Base-by-base conservation (phyloP, 2,329 filamentous ascomycete genomes). In the Berkeleyomyces basicola region DNA sequence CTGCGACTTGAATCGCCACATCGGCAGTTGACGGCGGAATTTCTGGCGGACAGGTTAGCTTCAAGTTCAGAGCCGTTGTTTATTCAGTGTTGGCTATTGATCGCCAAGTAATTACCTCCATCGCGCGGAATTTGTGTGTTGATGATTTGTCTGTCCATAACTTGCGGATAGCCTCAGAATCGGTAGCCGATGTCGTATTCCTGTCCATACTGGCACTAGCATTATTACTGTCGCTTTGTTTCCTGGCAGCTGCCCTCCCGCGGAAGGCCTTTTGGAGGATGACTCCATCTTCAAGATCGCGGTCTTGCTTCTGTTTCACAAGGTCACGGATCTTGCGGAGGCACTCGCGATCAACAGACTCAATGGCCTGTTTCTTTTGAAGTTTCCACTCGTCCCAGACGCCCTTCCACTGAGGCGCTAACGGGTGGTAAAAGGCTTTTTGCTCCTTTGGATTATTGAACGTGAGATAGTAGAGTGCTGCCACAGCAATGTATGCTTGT, bases 351-450 rank as follows among this genome's bases (percentile, higher is more conserved):
- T 96, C 90, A 40, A 78, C 74, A 33, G 84, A 77, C 70, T 95
- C 88, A 3, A 82, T 74, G 61, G 86, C 78, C 51, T 80, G 81
- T 71, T 90, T 92, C 68, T 85, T 87, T 23, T 79, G 74, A 59
- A 85, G 82, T 0, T 84, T 78, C 64, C 96, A 81, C 70, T 97
- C 90, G 7, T 81, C 79, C 84, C 91, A 96, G 1, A 96, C 75
- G 67, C 95, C 88, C 70, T 88, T 84, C 87, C 90, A 99, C 1
- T 82, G 79, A 0, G 85, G 78, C 3, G 91, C 89, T 14, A 99
- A 76, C 59, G 88, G 82, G 66, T 95, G 72, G 64, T 86, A 86
- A 2, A 89, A 82, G 4, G 55, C 36, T 71, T 95, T 97, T 66
- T 95, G 90, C 69, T 97, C 92, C 68, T 89, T 93, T 0, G 82